Evolutionary conservation across 2,329 filamentous ascomycete genomes (phyloP), one percentile per base, ranked within the genome.

Genomic region (Colletotrichum orbiculare): DNA sequence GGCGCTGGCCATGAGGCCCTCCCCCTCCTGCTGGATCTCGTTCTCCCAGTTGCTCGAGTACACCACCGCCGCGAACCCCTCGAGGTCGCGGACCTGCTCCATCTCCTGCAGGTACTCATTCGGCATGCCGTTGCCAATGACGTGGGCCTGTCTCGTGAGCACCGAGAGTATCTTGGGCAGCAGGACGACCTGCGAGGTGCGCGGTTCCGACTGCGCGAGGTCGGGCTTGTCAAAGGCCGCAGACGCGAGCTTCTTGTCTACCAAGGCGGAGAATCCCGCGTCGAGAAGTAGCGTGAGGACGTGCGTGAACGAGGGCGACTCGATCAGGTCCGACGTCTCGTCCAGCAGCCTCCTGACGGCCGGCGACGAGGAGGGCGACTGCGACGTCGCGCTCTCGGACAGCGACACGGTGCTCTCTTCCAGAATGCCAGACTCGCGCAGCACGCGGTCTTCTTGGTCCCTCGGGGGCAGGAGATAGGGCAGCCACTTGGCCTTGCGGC

Each of bases 241-340:
- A 4, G 86, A 83, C 6, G 92, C 89, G 58, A 97, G 87, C 77
- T 96, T 96, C 72, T 87, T 85, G 73, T 97, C 92, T 34, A 97
- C 86, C 13, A 99, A 85, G 33, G 91, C 87, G 3, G 91, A 91
- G 79, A 97, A 99, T 59, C 90, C 91, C 49, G 93, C 87, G 76
- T 98, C 94, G 65, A 98, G 91, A 60, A 97, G 86, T 63, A 92
- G 88, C 2, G 91, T 93, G 48, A 97, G 85, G 41, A 99, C 94
- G 72, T 94, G 91, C 0, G 90, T 87, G 78, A 98, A 98, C 41
- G 92, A 87, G 0, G 96, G 96, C 1, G 96, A 97, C 74, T 99
- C 96, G 73, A 98, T 90, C 33, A 99, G 86, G 75, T 99, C 96
- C 43, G 95, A 92, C 2, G 96, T 98, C 81, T 99, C 96, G 75